phyloP scores from a whole-genome alignment of 495 filamentous ascomycete genomes.

The Usnea hakonensis region DNA sequence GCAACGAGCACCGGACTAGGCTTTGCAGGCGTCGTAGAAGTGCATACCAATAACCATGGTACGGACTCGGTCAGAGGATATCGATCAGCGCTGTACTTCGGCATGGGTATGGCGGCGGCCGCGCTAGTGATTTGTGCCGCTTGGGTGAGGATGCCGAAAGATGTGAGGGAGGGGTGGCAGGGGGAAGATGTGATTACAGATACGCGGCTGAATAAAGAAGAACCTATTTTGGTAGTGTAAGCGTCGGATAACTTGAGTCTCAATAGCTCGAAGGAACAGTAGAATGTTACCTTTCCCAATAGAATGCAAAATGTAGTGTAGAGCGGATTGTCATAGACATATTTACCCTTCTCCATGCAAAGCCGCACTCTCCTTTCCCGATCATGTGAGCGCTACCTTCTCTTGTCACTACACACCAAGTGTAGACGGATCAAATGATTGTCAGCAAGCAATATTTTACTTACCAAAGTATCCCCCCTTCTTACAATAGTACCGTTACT shows the following conservation, averaged over 20 bases:
- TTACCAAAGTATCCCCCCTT: too few species aligned
- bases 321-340: too few species aligned
- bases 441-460: too few species aligned
- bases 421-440: too few species aligned
- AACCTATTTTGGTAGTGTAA: neutral
- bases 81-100: constrained; percentile 38
- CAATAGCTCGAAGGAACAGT: too few species aligned
- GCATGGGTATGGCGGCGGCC: constrained; percentile 34
- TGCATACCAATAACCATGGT: constrained; percentile 23
- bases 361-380: too few species aligned
- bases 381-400: too few species aligned
- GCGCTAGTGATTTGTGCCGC: constrained; percentile 36
- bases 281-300: too few species aligned
- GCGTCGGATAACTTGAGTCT: neutral
- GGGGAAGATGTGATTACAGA: constrained; percentile 19
- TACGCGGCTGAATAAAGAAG: neutral
- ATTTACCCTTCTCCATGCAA: too few species aligned
- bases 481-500: too few species aligned
- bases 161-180: constrained; percentile 38
- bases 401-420: too few species aligned
- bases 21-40: constrained; percentile 45
- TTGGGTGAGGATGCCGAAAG: constrained; percentile 36
- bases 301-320: too few species aligned
- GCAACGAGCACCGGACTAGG: constrained; percentile 42
- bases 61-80: constrained; percentile 30